These are phyloP conservation scores for Serendipita sp. DNA, from an alignment of 1,284 basidiomycete genomes.

Conservation along the genomic window DNA sequence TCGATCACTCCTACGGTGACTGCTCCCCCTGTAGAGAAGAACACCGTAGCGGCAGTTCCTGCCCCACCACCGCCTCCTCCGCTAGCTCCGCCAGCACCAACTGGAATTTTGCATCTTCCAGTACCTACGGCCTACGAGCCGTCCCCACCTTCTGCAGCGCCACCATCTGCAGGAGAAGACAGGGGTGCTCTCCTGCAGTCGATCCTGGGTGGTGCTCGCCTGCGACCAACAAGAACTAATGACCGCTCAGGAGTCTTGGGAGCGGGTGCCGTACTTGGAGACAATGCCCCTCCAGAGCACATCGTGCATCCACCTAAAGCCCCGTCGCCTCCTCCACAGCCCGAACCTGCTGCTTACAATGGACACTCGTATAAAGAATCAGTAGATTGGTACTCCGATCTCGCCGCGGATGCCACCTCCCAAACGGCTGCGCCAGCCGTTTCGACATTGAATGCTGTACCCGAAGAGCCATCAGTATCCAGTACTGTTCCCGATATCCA, in stretches of 20 bases:
- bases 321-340: slow-evolving; percentile 23
- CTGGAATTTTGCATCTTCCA: slow-evolving; percentile 20
- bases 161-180: slow-evolving; percentile 31
- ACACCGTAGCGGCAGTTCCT: slow-evolving; percentile 25
- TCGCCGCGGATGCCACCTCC: slow-evolving; percentile 58
- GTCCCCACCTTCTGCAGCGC: slow-evolving; percentile 14
- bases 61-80: slow-evolving; percentile 23
- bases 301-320: slow-evolving; percentile 37
- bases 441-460: slow-evolving; percentile 39
- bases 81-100: slow-evolving; percentile 20
- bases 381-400: slow-evolving; percentile 81
- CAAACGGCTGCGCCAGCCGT: slow-evolving; percentile 22
- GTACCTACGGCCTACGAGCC: slow-evolving; percentile 26
- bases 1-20: slow-evolving; percentile 22
- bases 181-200: slow-evolving; percentile 61
- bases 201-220: slow-evolving; percentile 66
- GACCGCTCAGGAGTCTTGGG: slow-evolving; percentile 64
- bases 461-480: slow-evolving; percentile 28
- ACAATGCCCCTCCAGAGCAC: slow-evolving; percentile 57
- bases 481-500: slow-evolving; percentile 39
- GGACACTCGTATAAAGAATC: slow-evolving; percentile 34
- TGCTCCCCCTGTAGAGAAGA: slow-evolving; percentile 25
- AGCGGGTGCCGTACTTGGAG: slow-evolving; percentile 68
- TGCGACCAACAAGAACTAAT: slow-evolving; percentile 70
- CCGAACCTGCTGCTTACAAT: slow-evolving; percentile 11